phyloP scores from a whole-genome alignment of 176 grass and related monocot genomes.

The Poa annua region DNA sequence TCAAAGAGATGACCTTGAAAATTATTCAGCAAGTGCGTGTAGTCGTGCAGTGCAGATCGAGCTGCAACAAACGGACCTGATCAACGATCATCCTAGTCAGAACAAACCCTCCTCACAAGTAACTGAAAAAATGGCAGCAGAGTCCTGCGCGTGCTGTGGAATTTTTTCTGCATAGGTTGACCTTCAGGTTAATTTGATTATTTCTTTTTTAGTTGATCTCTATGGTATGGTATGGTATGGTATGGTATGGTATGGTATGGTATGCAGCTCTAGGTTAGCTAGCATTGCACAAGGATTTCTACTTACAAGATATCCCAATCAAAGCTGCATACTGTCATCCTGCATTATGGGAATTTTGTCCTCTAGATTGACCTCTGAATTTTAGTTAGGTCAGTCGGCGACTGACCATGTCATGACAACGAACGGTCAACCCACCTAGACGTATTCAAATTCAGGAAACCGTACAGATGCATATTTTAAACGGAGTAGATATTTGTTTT shows the following conservation, averaged over 20 bases:
- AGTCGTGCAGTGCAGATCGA: background rate
- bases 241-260: no score
- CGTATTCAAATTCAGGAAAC: background rate
- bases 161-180: background rate
- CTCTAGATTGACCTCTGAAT: background rate
- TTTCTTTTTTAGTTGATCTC: no score
- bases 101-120: background rate
- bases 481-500: no score
- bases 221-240: no score
- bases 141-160: slow-evolving; percentile 16
- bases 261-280: background rate
- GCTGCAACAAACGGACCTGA: background rate
- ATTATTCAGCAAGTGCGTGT: background rate
- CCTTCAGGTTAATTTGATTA: background rate
- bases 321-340: background rate
- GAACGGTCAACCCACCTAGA: background rate
- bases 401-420: background rate
- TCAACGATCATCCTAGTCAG: background rate
- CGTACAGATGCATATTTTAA: no score
- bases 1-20: slow-evolving; percentile 7
- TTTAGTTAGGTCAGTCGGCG: background rate
- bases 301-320: background rate
- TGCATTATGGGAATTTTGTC: background rate
- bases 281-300: background rate
- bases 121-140: background rate